Evolutionary conservation across 2,329 filamentous ascomycete species (phyloP).

Genomic region (Aspergillus aculeatus): DNA sequence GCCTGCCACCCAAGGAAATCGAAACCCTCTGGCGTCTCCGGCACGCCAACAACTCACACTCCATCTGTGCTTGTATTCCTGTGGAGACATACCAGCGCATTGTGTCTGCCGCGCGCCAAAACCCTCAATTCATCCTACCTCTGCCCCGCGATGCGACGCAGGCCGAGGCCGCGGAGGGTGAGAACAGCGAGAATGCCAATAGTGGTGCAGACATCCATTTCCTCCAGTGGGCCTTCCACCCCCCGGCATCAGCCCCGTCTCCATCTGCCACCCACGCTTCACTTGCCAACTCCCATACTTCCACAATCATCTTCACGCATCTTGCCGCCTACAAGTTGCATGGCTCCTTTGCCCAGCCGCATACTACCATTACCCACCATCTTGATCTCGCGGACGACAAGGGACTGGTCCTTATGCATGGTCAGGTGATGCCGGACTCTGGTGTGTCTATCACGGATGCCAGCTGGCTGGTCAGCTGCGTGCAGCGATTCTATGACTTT

Average conservation of each 20-base stretch:
- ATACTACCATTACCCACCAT: constrained; percentile 93
- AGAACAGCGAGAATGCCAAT: constrained; percentile 27
- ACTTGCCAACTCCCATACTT: constrained; percentile 56
- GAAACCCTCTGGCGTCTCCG: constrained; percentile 86
- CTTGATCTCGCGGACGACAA: constrained; percentile 72
- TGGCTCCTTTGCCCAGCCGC: constrained; percentile 84
- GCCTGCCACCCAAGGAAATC: constrained; percentile 76
- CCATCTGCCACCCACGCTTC: constrained; percentile 19
- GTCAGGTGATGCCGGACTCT: constrained; percentile 70
- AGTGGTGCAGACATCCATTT: constrained; percentile 88
- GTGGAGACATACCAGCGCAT: constrained; percentile 71
- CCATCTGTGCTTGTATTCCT: constrained; percentile 82
- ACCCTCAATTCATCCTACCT: constrained; percentile 89
- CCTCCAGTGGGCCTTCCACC: constrained; percentile 91
- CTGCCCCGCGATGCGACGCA: constrained; percentile 53
- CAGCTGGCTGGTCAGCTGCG: constrained; percentile 85
- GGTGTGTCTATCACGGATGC: constrained; percentile 78
- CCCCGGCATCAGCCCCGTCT: constrained; percentile 43
- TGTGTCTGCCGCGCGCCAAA: constrained; percentile 65
- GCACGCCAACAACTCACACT: constrained; percentile 69
- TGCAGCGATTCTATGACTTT: constrained; percentile 85
- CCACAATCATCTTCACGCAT: constrained; percentile 87
- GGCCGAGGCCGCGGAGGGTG: constrained; percentile 20
- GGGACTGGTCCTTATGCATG: constrained; percentile 82
- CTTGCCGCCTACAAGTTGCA: constrained; percentile 89